Base-by-base conservation (phyloP, 2,329 filamentous ascomycete species). In the Neofusicoccum sp. region DNA sequence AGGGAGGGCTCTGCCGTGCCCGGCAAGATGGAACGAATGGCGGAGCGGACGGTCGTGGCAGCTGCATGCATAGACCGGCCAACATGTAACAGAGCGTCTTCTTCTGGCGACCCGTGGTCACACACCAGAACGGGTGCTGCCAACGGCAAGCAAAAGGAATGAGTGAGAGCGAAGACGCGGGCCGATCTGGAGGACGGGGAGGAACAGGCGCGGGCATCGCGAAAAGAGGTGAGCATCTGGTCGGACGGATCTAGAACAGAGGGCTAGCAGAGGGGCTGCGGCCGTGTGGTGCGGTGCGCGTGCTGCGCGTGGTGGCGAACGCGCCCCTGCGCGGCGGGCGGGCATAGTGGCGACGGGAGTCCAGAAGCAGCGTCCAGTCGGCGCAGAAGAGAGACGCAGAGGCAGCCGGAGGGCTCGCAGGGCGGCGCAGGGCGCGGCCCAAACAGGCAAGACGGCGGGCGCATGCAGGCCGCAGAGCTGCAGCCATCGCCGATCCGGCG, bases 221-320 rank as follows among this genome's bases (percentile, higher is more conserved):
- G 20, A 43, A 38, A 31, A 43, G 9, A 6, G 51, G 38, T 28
- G 34, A 38, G 5, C 26, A 56, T 56, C 51, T 30, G 51, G 43
- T 43, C 51, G 41, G 49, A 30, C 51, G 12, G 51, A 56, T 56
- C 51, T 56, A 56, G 51, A 43, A 12, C 51, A 38, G 6, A 14
- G 8, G 26, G 8, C 16, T 31, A 16, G 16, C 40, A 36, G 36
- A 30, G 47, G 30, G 34, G 36, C 30, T 24, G 33, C 48, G 49
- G 47, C 20, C 47, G 16, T 36, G 16, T 11, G 26, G 5, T 49
- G 12, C 34, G 30, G 49, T 6, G 49, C 36, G 26, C 47, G 41
- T 44, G 41, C 7, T 24, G n/a, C 5, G 20, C 20, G 49, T n/a
- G 16, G 51, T 56, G 51, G 51, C 51, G 38, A 56, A 24, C 31